These are phyloP conservation scores for Cystofilobasidium macerans DNA, from an alignment of 768 basidiomycete genomes.

Conservation along the genomic window DNA sequence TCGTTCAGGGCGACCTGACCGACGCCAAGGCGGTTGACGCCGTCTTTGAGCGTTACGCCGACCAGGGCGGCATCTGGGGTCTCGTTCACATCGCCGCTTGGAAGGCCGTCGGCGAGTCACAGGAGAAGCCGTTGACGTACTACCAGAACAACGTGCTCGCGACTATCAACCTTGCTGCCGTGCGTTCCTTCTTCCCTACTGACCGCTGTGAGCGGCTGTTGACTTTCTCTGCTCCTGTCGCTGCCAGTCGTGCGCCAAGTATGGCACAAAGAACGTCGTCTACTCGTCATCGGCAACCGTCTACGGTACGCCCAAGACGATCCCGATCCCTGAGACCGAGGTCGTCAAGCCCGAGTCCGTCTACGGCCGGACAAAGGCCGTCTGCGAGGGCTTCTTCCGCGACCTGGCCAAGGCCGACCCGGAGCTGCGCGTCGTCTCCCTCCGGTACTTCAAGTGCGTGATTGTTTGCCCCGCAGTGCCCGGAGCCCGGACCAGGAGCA, in stretches of 20 bases:
- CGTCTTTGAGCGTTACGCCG: slow-evolving; percentile 67
- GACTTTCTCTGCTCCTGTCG: neutral
- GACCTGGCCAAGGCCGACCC: slow-evolving; percentile 69
- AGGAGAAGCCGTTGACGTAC: slow-evolving; percentile 82
- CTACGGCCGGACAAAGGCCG: slow-evolving; percentile 92
- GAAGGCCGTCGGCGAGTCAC: slow-evolving; percentile 96
- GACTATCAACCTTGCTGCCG: slow-evolving; percentile 62
- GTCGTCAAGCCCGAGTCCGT: slow-evolving; percentile 78
- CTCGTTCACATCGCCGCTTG: slow-evolving; percentile 91
- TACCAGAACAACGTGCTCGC: slow-evolving; percentile 89
- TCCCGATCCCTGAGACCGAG: slow-evolving; percentile 89
- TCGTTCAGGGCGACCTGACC: slow-evolving; percentile 59
- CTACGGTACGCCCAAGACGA: slow-evolving; percentile 80
- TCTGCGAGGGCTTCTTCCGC: slow-evolving; percentile 79
- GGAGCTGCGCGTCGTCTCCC: slow-evolving; percentile 52
- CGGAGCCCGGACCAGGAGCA: neutral
- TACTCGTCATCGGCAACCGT: slow-evolving; percentile 98
- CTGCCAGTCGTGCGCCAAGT: slow-evolving; percentile 66
- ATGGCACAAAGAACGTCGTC: slow-evolving; percentile 72
- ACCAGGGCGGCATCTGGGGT: slow-evolving; percentile 87
- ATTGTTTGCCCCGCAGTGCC: neutral
- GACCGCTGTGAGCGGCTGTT: neutral
- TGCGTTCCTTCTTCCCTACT: slow-evolving; percentile 29
- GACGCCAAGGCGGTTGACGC: slow-evolving; percentile 56
- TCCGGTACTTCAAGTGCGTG: slow-evolving; percentile 83